These are phyloP conservation scores for Prinsepia uniflora DNA, from an alignment of 306 rosid genomes.

Conservation along the genomic window DNA sequence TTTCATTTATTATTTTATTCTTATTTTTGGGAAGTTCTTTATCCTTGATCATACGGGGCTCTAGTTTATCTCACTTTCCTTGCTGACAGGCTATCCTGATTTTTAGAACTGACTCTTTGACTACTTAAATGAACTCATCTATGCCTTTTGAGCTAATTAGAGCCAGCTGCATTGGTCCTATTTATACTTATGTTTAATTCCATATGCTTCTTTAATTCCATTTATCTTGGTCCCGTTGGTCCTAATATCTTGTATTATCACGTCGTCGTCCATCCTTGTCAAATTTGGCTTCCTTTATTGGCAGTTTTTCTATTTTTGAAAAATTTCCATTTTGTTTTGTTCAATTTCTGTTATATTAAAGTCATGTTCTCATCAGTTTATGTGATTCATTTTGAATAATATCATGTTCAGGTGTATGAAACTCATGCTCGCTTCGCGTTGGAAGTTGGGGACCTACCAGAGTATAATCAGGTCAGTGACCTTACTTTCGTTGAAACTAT, in stretches of 20 bases:
- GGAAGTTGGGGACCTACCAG: slow-evolving; percentile 92
- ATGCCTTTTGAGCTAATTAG: neutral
- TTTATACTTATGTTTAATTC: neutral
- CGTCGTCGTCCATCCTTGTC: neutral
- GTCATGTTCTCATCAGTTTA: neutral
- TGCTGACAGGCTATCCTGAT: neutral
- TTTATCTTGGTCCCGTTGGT: neutral
- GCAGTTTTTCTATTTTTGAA: neutral
- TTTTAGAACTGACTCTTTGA: neutral
- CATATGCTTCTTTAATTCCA: neutral
- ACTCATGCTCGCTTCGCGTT: slow-evolving; percentile 88
- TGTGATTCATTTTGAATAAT: slow-evolving; percentile 10
- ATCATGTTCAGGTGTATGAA: slow-evolving; percentile 73
- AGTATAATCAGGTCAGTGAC: slow-evolving; percentile 78
- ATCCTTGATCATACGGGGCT: neutral
- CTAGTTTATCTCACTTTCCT: neutral
- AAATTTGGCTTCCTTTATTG: neutral
- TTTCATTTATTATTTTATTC: neutral
- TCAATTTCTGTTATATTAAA: neutral
- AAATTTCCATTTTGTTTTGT: neutral
- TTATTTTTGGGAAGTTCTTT: neutral
- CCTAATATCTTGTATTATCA: neutral
- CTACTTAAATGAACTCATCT: slow-evolving; percentile 1
- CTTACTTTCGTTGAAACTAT: neutral
- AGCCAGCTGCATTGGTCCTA: neutral